Evolutionary conservation across 2,329 filamentous ascomycete genomes (phyloP).

Genomic region (Fusarium secorum): DNA sequence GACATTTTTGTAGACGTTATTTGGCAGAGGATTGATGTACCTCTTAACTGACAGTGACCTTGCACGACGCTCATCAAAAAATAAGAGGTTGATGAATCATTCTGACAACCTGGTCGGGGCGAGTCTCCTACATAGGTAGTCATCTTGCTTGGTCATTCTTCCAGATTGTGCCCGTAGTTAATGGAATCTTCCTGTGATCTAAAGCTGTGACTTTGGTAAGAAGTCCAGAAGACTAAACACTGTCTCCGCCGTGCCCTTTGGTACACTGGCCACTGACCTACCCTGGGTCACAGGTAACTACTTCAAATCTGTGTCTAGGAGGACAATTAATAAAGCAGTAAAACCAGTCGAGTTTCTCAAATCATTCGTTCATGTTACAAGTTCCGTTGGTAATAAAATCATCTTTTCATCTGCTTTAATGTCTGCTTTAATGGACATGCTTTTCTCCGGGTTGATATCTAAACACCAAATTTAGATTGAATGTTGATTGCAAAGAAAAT

Average conservation of each 20-base stretch:
- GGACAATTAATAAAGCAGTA: not conserved
- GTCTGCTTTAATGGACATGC: not conserved
- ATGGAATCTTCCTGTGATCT: not conserved
- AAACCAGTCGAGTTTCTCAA: not conserved
- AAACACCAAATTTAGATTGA: fast-evolving
- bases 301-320: not conserved
- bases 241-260: not conserved
- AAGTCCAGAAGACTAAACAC: not conserved
- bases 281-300: not conserved
- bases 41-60: not conserved
- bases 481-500: not conserved
- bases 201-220: not conserved
- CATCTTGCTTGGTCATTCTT: not conserved
- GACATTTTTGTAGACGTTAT: not conserved
- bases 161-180: not conserved
- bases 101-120: not conserved
- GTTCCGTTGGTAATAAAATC: not conserved
- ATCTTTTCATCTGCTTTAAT: no score
- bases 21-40: not conserved
- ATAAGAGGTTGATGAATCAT: not conserved
- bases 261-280: not conserved
- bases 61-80: not conserved
- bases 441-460: not conserved
- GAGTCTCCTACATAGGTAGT: not conserved
- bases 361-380: not conserved